phyloP scores from a whole-genome alignment of 768 basidiomycete genomes.

The Ephemerocybe angulata region DNA sequence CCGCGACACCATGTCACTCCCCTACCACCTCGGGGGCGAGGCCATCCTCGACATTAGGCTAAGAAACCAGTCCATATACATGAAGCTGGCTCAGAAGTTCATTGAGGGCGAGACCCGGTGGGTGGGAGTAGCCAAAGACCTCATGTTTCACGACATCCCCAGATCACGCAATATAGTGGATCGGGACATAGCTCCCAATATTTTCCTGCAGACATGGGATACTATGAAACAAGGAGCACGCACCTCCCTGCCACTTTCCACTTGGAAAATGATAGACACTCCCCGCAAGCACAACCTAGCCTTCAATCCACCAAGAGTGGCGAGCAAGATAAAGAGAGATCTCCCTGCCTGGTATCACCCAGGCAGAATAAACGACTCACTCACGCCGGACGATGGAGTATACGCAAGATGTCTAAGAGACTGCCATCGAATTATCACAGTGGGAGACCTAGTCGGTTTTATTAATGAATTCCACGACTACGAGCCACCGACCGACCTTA shows the following conservation, averaged over 20 bases:
- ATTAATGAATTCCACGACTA: neutral
- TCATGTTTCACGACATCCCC: slow-evolving; percentile 1
- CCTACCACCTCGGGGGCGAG: slow-evolving; percentile 5
- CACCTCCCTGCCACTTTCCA: neutral
- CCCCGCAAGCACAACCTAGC: neutral
- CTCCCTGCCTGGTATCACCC: neutral
- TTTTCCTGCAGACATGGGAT: slow-evolving; percentile 1
- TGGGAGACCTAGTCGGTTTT: neutral
- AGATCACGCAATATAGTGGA: neutral
- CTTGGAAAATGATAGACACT: neutral
- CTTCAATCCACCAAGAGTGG: neutral
- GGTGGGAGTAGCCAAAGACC: slow-evolving; percentile 4
- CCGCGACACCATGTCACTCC: slow-evolving; percentile 9
- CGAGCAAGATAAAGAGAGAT: neutral
- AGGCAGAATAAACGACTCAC: neutral
- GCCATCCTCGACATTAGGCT: slow-evolving; percentile 19
- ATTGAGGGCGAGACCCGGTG: slow-evolving; percentile 14
- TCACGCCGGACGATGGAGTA: neutral
- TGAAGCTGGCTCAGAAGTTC: slow-evolving; percentile 18
- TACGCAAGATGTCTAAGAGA: neutral
- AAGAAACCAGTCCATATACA: slow-evolving; percentile 19
- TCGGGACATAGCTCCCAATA: neutral
- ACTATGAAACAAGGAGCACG: neutral
- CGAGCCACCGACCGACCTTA: neutral
- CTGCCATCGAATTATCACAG: neutral